A percentile compares a stretch with the other conserved stretches of the same genome.
Evolutionary conservation across 2,329 filamentous ascomycete genomes (phyloP).

Genomic region (Chrysoporthe deuterocubensis): DNA sequence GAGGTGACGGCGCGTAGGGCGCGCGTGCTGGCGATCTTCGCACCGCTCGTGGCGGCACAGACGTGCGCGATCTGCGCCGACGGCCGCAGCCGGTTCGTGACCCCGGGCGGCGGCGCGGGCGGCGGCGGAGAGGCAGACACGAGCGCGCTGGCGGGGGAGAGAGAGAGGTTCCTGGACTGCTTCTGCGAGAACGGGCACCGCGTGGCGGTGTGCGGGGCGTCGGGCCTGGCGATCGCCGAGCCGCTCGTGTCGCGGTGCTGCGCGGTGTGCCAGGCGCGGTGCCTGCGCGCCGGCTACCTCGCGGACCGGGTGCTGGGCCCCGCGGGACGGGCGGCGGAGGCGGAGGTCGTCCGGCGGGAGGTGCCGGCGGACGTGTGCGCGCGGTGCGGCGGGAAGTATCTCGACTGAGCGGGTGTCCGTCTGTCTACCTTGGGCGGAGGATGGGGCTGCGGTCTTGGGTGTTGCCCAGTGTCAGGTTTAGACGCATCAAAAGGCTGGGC

Average conservation of each 20-base stretch:
- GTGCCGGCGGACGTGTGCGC: constrained; percentile 37
- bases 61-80: constrained; percentile 53
- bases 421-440: too few relatives aligned
- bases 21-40: constrained; percentile 44
- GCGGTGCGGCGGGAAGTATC: constrained; percentile 43
- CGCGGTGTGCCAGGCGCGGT: constrained; percentile 57
- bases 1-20: constrained; percentile 15
- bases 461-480: not conserved
- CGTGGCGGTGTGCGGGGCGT: constrained; percentile 52
- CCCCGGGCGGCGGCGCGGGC: too few relatives aligned
- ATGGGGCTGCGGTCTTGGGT: not conserved
- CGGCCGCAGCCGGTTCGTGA: constrained; percentile 22
- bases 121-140: too few relatives aligned
- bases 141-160: not conserved
- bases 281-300: constrained; percentile 51
- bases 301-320: constrained; percentile 34
- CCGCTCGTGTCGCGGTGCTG: constrained; percentile 59
- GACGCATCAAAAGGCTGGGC: not conserved
- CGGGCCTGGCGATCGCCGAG: constrained; percentile 57
- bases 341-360: constrained; percentile 29
- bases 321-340: constrained; percentile 28
- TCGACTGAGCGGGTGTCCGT: constrained; percentile 32
- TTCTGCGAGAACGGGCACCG: constrained; percentile 42
- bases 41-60: constrained; percentile 41
- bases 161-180: constrained; percentile 27